These are phyloP conservation scores for Ottelia alismoides DNA, from an alignment of 106 monocot genomes.

Conservation along the genomic window DNA sequence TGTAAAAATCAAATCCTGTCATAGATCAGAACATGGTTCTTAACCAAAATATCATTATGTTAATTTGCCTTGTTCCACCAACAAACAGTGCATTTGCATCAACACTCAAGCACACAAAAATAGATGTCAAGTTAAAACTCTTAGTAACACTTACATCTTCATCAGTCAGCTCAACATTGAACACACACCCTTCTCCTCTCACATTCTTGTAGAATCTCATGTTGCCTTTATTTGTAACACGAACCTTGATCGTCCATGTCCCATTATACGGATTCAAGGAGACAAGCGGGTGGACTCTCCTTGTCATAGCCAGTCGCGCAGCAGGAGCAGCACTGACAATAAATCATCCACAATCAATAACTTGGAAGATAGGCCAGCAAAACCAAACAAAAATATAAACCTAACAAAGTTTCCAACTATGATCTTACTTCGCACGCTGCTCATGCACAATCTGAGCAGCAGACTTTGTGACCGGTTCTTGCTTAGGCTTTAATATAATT, in stretches of 20 bases:
- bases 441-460: conserved; percentile 84
- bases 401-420: not conserved
- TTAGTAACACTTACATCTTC: conserved; percentile 61
- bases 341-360: too few species aligned
- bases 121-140: too few species aligned
- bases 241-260: conserved; percentile 93
- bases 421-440: conserved; percentile 65
- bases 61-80: too few species aligned
- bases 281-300: conserved; percentile 82
- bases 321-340: conserved; percentile 76
- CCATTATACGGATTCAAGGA: conserved; percentile 98
- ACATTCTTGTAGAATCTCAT: conserved; percentile 78
- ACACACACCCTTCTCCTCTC: conserved; percentile 76
- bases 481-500: conserved; percentile 59
- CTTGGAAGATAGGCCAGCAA: not conserved
- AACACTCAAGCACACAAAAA: too few species aligned
- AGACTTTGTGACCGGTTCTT: conserved; percentile 51
- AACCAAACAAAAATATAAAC: not conserved
- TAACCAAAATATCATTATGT: too few species aligned
- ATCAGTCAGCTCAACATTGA: conserved; percentile 91
- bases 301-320: conserved; percentile 75
- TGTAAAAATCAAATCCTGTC: not conserved
- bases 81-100: too few species aligned
- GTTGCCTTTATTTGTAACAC: conserved; percentile 78
- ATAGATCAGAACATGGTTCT: not conserved